Evolutionary conservation across 805 yeast genomes (phyloP), one percentile per base, ranked within the genome.

Genomic region (Yamadazyma philogaea): DNA sequence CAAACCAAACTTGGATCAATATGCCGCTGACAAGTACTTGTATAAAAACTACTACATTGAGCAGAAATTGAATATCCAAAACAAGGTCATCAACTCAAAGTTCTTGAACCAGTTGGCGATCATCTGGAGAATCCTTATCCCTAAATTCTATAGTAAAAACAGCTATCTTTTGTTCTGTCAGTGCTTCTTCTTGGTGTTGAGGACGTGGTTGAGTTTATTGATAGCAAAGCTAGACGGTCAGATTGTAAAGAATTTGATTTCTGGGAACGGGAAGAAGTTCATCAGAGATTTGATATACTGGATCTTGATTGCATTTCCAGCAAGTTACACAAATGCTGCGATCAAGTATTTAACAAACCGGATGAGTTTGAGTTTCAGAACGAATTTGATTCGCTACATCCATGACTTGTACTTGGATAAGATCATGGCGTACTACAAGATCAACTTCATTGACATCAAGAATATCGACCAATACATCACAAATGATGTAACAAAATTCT

Each of bases 211-310:
- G 46, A 84, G 93, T 21, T 71, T 90, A 43, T 66, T 89, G 44
- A 88, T 90, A 24, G 95, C 98, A 3, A 83, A 84, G 57, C 70
- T 90, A 39, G 98, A 90, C 61, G 97, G 96, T 54, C 91, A 86
- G 60, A 84, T 90, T 39, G 96, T 89, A 34, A 83, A 86, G 59
- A 91, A 89, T 61, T 77, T 90, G 56, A 87, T 90, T 51, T 82
- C 88, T 14, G 88, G 89, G 14, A 80, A 83, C 49, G 87, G 89
- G 15, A 75, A 70, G 50, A 82, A 82, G 40, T 90, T 90, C 53
- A 60, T 81, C 31, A 70, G 86, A 45, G 96, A 90, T 59, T 70
- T 90, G 60, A 75, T 79, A 7, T 84, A 85, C 61, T 90, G 97
- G 97, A 78, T 90, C 45, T 64, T 86, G 46, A 81, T 90, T 57